phyloP scores from a whole-genome alignment of 108 stramenopile genomes.

The Cyclotella distinguenda region DNA sequence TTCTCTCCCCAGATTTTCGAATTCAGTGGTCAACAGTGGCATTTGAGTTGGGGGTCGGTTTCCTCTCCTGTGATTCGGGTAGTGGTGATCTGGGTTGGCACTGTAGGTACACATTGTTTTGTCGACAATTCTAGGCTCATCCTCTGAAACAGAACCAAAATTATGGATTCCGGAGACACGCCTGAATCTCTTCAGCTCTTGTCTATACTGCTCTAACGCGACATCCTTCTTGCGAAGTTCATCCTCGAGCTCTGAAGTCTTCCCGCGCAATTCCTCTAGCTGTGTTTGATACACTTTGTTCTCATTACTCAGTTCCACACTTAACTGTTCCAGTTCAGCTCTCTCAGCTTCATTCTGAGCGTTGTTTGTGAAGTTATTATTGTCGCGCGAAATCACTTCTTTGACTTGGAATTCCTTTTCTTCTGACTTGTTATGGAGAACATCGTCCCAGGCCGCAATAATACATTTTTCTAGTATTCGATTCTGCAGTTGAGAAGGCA shows the following conservation, averaged over 20 bases:
- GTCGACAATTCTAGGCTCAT: slow-evolving; percentile 34
- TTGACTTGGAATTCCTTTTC: slow-evolving; percentile 5
- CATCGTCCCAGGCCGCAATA: slow-evolving; percentile 31
- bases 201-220: slow-evolving; percentile 27
- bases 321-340: slow-evolving; percentile 21
- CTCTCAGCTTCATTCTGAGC: slow-evolving; percentile 4
- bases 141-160: slow-evolving; percentile 42
- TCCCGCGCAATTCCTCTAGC: slow-evolving; percentile 24
- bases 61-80: slow-evolving; percentile 38
- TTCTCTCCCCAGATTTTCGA: slow-evolving; percentile 43
- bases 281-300: slow-evolving; percentile 8
- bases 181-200: slow-evolving; percentile 35
- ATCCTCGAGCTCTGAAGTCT: slow-evolving; percentile 17
- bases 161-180: slow-evolving; percentile 50
- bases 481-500: slow-evolving; percentile 38
- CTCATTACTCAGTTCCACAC: slow-evolving; percentile 7
- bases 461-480: slow-evolving; percentile 42
- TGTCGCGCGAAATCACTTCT: too few species aligned
- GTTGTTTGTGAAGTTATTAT: not conserved
- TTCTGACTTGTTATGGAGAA: slow-evolving; percentile 7
- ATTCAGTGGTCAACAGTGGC: slow-evolving; percentile 28
- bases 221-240: slow-evolving; percentile 18
- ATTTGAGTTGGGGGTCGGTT: slow-evolving; percentile 42
- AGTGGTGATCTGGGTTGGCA: slow-evolving; percentile 50
- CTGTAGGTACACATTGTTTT: slow-evolving; percentile 51